A percentile compares a stretch with the other conserved stretches of the same genome.
These are phyloP conservation scores for Crithidia expoeki DNA, from an alignment of 208 protist genomes.

Conservation along the genomic window DNA sequence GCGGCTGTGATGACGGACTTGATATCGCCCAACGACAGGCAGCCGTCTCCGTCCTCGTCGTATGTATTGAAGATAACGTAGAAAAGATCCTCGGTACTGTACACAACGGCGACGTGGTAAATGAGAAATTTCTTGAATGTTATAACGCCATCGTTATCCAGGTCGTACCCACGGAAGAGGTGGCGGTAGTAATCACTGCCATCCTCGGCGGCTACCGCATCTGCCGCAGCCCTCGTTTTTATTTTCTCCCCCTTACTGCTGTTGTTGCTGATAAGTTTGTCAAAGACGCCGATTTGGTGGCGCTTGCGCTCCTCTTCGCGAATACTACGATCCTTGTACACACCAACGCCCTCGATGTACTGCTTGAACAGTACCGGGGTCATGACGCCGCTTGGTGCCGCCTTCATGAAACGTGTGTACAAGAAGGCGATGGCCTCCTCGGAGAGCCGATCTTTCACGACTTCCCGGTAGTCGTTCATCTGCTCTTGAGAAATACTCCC, in stretches of 20 bases:
- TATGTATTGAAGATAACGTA: slow-evolving; percentile 92
- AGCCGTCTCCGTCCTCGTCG: slow-evolving; percentile 93
- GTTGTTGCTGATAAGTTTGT: slow-evolving; percentile 4
- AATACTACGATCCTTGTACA: slow-evolving; percentile 80
- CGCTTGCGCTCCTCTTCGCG: slow-evolving; percentile 25
- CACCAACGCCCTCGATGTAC: slow-evolving; percentile 81
- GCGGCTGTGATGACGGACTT: slow-evolving; percentile 87
- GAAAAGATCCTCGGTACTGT: slow-evolving; percentile 90
- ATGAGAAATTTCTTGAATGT: slow-evolving; percentile 91
- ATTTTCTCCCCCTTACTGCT: neutral
- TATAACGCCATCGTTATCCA: slow-evolving; percentile 86
- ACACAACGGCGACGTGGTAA: slow-evolving; percentile 88
- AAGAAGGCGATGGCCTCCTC: slow-evolving; percentile 87
- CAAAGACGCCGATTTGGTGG: slow-evolving; percentile 11
- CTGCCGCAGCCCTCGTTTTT: neutral
- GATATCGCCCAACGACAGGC: slow-evolving; percentile 85
- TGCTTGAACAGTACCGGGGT: slow-evolving; percentile 73
- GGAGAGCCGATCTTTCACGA: slow-evolving; percentile 80
- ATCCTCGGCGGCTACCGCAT: slow-evolving; percentile 22
- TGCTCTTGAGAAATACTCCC: slow-evolving; percentile 68
- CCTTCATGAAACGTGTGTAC: slow-evolving; percentile 75
- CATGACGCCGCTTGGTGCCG: slow-evolving; percentile 78
- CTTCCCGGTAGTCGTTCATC: slow-evolving; percentile 85
- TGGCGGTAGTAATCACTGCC: slow-evolving; percentile 69
- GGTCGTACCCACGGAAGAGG: slow-evolving; percentile 88